Base-by-base conservation (phyloP, 495 filamentous ascomycete genomes). In the Trichoderma orchidacearum region DNA sequence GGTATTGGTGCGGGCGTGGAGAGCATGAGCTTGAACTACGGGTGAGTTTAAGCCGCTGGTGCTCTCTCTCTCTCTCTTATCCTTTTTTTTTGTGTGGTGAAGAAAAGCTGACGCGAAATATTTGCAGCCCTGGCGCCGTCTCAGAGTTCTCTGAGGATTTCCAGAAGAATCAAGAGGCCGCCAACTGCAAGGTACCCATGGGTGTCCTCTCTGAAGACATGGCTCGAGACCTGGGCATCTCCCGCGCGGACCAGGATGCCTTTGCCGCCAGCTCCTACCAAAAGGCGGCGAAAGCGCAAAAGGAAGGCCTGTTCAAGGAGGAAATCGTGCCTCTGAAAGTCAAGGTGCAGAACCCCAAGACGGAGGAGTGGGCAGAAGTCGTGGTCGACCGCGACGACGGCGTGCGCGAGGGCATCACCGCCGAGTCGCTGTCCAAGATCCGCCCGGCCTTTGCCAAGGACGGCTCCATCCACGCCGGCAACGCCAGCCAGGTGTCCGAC, bases 151-250 rank as follows among this genome's bases (percentile, higher is more conserved):
- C 87, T 25, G 89, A 95, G 13, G 82, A 96, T 57, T 82, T 98
- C 50, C 88, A 96, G 65, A 80, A 73, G 59, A 80, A 94, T 75
- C 78, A 80, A 56, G 85, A 93, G 69, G 82, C 92, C 35, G 86
- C 84, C 63, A 92, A 96, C 78, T 98, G 93, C 81, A 96, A 94
- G 76, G 93, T 98, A 9, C 86, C 92, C 64, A 98, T 98, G 93
- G 94, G 94, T 60, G 80, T 89, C 1, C 79, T 97, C 31, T 95
- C 89, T 54, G 93, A 98, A 74, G 64, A 91, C 62, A 96, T 98
- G 93, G 93, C 93, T 55, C 85, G 87, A 71, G 89, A 90, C 69
- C 77, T 82, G 55, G 73, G 77, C 51, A 81, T 97, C 63, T 64
- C 80, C 50, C 85, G 93, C 57, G 70, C 75, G 3, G 71, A 73